These are phyloP conservation scores for Ophiorrhiza pumila DNA, from an alignment of 257 asterid genomes.

Conservation along the genomic window DNA sequence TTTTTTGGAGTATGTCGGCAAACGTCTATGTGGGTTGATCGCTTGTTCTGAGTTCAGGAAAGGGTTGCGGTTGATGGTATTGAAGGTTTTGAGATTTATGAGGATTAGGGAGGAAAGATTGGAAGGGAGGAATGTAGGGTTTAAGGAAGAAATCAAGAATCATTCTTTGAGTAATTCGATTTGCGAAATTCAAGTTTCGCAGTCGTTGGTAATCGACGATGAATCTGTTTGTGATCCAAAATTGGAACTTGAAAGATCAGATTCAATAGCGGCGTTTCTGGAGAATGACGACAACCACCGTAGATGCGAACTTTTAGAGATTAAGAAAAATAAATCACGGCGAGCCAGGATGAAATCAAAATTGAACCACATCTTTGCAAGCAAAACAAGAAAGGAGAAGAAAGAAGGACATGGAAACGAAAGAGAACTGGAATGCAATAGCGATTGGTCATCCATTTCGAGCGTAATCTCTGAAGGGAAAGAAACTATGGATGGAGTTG, in stretches of 20 bases:
- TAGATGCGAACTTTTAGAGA: slow-evolving; percentile 19
- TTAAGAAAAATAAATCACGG: slow-evolving; percentile 32
- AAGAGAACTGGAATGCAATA: neutral
- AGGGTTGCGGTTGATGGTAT: slow-evolving; percentile 1
- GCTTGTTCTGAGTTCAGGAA: slow-evolving; percentile 24
- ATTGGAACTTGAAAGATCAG: slow-evolving; percentile 20
- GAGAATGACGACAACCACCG: slow-evolving; percentile 30
- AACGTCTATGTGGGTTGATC: slow-evolving; percentile 14
- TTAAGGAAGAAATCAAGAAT: slow-evolving; percentile 4
- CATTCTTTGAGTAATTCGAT: slow-evolving; percentile 6
- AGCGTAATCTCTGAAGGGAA: neutral
- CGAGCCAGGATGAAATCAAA: slow-evolving; percentile 49
- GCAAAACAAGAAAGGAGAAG: slow-evolving; percentile 31
- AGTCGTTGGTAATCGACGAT: too few relatives aligned
- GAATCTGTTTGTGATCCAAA: slow-evolving; percentile 9
- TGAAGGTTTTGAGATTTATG: slow-evolving; percentile 6
- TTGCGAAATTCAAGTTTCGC: slow-evolving; percentile 26
- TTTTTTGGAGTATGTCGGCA: slow-evolving; percentile 48
- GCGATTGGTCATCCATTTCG: neutral
- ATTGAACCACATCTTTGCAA: slow-evolving; percentile 51
- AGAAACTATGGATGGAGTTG: slow-evolving; percentile 16
- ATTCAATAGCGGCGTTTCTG: slow-evolving; percentile 11
- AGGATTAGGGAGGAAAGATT: slow-evolving; percentile 14
- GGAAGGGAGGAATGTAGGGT: slow-evolving; percentile 6
- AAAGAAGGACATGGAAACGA: slow-evolving; percentile 17